phyloP scores from a whole-genome alignment of 1,284 basidiomycete genomes.

The Trichosporon faecale region DNA sequence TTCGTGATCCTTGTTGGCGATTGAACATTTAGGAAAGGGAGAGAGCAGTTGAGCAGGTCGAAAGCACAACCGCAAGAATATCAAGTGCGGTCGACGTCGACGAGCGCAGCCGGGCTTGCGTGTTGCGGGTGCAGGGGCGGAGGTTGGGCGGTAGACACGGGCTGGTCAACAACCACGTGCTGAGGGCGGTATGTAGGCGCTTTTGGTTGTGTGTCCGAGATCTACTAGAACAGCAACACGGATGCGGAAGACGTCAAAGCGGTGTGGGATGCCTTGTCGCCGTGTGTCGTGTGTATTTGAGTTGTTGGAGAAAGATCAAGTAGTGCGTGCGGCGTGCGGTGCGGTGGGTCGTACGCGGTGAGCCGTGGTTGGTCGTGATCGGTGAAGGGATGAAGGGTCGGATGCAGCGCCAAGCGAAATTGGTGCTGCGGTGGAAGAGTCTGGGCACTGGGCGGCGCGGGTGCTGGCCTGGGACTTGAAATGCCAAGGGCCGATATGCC shows the following conservation, averaged over 20 bases:
- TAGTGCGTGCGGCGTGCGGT: not conserved
- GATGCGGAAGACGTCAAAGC: not conserved
- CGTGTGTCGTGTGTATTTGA: not conserved
- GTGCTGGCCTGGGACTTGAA: not conserved
- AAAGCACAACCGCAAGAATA: slow-evolving; percentile 6
- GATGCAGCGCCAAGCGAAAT: slow-evolving; percentile 7
- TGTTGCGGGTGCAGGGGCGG: not conserved
- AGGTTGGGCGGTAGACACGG: slow-evolving; percentile 3
- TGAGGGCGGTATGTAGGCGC: not conserved
- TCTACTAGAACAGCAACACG: slow-evolving; percentile 5
- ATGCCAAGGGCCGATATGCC: not conserved
- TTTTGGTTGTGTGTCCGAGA: not conserved
- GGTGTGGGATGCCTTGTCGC: not conserved
- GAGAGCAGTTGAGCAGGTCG: slow-evolving; percentile 2
- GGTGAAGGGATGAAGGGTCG: slow-evolving; percentile 1
- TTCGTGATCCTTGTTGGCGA: slow-evolving; percentile 7
- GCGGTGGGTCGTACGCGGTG: not conserved
- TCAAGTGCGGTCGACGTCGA: slow-evolving; percentile 7
- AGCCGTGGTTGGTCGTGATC: slow-evolving; percentile 11
- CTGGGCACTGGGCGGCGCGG: slow-evolving; percentile 6
- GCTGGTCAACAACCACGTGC: slow-evolving; percentile 8
- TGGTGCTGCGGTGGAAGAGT: slow-evolving; percentile 11
- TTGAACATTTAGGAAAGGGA: slow-evolving; percentile 6
- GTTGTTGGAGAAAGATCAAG: not conserved
- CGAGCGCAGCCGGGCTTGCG: slow-evolving; percentile 3